Conservation (phyloP, 148 eudicot genomes). For the Beta vulgaris region DNA sequence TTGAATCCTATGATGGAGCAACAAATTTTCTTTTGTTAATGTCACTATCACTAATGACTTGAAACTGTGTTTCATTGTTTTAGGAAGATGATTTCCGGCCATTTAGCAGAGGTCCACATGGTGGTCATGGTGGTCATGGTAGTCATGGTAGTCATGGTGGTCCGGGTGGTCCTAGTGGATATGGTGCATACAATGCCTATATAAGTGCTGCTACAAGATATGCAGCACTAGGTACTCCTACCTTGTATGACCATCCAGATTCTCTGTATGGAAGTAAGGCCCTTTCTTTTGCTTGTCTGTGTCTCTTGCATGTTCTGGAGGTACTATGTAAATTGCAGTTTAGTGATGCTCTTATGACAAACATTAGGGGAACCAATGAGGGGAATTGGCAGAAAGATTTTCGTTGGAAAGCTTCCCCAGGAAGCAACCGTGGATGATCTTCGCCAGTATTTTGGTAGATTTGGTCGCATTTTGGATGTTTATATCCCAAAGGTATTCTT, state of each 20-base stretch:
- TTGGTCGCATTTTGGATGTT: slow-evolving; percentile 85
- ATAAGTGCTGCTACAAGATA: slow-evolving; percentile 91
- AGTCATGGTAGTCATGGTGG: slow-evolving; percentile 51
- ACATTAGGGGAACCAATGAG: slow-evolving; percentile 59
- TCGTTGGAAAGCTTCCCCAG: slow-evolving; percentile 95
- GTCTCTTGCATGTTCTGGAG: background rate
- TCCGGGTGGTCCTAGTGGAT: slow-evolving; percentile 46
- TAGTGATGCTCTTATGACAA: background rate
- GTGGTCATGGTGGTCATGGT: slow-evolving; percentile 75
- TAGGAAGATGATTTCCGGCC: slow-evolving; percentile 83
- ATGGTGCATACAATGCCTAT: slow-evolving; percentile 94
- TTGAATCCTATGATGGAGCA: background rate
- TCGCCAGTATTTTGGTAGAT: slow-evolving; percentile 85
- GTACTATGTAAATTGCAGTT: background rate
- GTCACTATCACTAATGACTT: background rate
- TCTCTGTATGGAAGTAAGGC: slow-evolving; percentile 81
- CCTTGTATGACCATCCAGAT: slow-evolving; percentile 83
- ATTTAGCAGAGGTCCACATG: slow-evolving; percentile 40
- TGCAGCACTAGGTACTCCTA: slow-evolving; percentile 92
- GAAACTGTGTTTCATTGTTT: background rate
- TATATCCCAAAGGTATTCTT: slow-evolving; percentile 98
- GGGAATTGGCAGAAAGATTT: slow-evolving; percentile 85
- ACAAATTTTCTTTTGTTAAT: background rate
- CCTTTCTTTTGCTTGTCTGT: background rate
- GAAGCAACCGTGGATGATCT: slow-evolving; percentile 91